These are phyloP conservation scores for Arthromyces matolae DNA, from an alignment of 768 basidiomycete genomes.

Conservation along the genomic window DNA sequence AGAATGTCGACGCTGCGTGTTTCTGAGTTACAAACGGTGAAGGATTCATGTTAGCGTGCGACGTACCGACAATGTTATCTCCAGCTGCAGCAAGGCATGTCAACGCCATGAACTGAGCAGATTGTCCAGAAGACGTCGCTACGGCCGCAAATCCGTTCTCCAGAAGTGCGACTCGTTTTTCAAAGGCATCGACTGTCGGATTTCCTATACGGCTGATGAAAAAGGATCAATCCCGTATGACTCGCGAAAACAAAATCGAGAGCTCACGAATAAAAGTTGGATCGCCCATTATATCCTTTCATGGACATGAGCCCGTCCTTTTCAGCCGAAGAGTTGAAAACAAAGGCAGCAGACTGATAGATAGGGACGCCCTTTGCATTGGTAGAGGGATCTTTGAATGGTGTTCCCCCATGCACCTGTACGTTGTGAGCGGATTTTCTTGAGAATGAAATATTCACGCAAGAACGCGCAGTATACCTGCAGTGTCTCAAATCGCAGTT, in stretches of 20 bases:
- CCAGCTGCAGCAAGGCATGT: slow-evolving; percentile 55
- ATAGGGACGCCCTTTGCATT: slow-evolving; percentile 58
- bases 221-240: slow-evolving; percentile 12
- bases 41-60: not conserved
- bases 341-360: slow-evolving; percentile 48
- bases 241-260: too few relatives aligned
- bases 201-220: not conserved
- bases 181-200: slow-evolving; percentile 57
- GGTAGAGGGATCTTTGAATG: slow-evolving; percentile 39
- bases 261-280: slow-evolving; percentile 44
- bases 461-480: too few relatives aligned
- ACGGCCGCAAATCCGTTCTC: slow-evolving; percentile 77
- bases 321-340: slow-evolving; percentile 52
- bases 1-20: not conserved
- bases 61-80: slow-evolving; percentile 75
- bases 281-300: slow-evolving; percentile 38
- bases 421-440: too few relatives aligned
- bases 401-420: slow-evolving; percentile 57
- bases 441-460: too few relatives aligned
- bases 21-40: not conserved
- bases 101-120: slow-evolving; percentile 73
- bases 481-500: too few relatives aligned
- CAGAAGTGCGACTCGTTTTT: slow-evolving; percentile 71
- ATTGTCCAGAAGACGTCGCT: slow-evolving; percentile 68
- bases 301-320: slow-evolving; percentile 22